Percentiles rank a stretch among this genome's conserved stretches.
Conservation (phyloP, 1,284 basidiomycete species). For the Chalciporus sp. region DNA sequence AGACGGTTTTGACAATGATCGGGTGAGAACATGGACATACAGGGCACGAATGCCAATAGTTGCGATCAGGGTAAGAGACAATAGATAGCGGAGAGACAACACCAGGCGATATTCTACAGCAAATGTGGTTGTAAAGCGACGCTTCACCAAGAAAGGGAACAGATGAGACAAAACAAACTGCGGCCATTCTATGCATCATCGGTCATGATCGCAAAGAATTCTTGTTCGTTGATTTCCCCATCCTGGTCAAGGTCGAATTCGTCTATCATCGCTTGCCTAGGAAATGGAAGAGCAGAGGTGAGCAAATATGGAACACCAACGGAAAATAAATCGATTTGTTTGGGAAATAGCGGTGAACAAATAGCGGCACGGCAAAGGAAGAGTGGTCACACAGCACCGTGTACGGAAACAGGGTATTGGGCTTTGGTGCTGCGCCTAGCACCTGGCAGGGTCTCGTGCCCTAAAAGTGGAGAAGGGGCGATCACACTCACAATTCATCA, state of each 20-base stretch:
- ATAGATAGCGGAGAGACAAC: conserved; percentile 21
- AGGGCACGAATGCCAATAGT: conserved; percentile 10
- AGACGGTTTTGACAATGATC: conserved; percentile 18
- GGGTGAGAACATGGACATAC: conserved; percentile 25
- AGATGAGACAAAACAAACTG: not conserved
- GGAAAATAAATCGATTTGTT: conserved; percentile 13
- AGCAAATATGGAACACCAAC: conserved; percentile 33
- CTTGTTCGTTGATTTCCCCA: conserved; percentile 94
- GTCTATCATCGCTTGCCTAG: conserved; percentile 99
- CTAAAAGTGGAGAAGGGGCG: conserved; percentile 13
- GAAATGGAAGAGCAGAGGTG: conserved; percentile 34
- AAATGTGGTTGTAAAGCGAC: conserved; percentile 10
- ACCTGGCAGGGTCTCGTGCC: conserved; percentile 15
- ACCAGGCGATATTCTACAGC: conserved; percentile 7
- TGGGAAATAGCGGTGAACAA: conserved; percentile 26
- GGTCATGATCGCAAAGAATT: conserved; percentile 96
- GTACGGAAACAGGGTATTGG: conserved; percentile 28
- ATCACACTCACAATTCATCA: conserved; percentile 85
- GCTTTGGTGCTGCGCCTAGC: conserved; percentile 27
- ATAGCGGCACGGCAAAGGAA: conserved; percentile 12
- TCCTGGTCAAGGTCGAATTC: conserved; percentile 99
- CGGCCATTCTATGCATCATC: conserved; percentile 66
- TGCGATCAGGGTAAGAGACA: conserved; percentile 17
- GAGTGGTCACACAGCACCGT: conserved; percentile 21
- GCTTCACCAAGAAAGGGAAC: not conserved